Evolutionary conservation across 768 basidiomycete genomes (phyloP).

Genomic region (Epithele typhae): DNA sequence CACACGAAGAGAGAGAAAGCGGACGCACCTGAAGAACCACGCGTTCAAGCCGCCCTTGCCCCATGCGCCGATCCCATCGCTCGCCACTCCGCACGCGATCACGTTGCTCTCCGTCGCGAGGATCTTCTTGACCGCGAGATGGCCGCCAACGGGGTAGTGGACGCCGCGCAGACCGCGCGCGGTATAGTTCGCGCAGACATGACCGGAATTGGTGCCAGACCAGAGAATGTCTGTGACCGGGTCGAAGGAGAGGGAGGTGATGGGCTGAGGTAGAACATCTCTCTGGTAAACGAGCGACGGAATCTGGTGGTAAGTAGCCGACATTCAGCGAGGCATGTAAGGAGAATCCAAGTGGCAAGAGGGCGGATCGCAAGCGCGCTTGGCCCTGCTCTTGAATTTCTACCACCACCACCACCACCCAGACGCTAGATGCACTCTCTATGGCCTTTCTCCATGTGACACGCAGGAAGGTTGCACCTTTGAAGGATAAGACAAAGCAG

Average conservation of each 20-base stretch:
- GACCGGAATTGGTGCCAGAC: conserved; percentile 73
- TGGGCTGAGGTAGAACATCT: conserved; percentile 30
- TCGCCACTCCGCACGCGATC: conserved; percentile 53
- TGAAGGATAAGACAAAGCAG: no score
- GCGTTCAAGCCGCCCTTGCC: conserved; percentile 81
- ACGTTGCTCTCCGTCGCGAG: conserved; percentile 77
- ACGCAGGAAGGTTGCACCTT: no score
- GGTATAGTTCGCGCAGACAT: conserved; percentile 64
- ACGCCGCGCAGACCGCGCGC: conserved; percentile 63
- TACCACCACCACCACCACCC: no score
- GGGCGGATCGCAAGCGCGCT: no score
- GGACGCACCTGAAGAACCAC: conserved; percentile 75
- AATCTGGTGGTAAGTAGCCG: conserved; percentile 11
- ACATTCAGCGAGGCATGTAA: conserved; percentile 14
- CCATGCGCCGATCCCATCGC: conserved; percentile 74
- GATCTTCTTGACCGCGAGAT: conserved; percentile 69
- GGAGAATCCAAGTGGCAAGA: no score
- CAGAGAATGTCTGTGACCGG: conserved; percentile 88
- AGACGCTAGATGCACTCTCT: no score
- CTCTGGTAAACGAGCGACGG: conserved; percentile 14
- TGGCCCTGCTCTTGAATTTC: no score
- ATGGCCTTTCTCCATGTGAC: no score
- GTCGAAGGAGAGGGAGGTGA: conserved; percentile 84
- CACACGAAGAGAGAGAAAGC: conserved; percentile 20
- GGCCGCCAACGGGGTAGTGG: conserved; percentile 66